Conservation (phyloP, 345 rosid genomes). For the Nephelium lappaceum region DNA sequence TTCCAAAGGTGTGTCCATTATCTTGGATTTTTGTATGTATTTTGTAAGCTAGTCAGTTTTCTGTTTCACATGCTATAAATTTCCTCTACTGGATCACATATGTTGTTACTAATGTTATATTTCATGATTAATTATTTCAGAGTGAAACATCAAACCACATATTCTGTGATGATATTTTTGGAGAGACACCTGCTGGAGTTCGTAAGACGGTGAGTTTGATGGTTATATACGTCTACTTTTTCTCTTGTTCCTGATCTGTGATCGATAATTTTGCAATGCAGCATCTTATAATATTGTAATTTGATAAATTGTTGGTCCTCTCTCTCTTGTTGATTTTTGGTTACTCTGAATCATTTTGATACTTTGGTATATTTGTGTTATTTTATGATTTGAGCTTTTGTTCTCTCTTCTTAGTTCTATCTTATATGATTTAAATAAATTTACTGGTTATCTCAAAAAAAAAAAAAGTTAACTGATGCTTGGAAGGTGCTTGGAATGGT, state of each 20-base stretch:
- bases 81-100: background rate
- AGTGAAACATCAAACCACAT: slow-evolving; percentile 82
- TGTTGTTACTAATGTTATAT: background rate
- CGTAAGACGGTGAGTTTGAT: slow-evolving; percentile 54
- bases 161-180: slow-evolving; percentile 92
- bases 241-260: background rate
- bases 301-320: background rate
- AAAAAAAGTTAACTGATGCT: background rate
- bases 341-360: background rate
- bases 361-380: background rate
- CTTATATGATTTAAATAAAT: background rate
- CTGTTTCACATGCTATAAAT: background rate
- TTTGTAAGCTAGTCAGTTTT: background rate
- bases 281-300: background rate
- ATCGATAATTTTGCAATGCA: background rate
- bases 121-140: slow-evolving; percentile 45
- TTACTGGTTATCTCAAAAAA: no score
- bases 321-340: background rate
- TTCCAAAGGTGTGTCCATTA: slow-evolving; percentile 76
- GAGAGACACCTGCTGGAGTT: slow-evolving; percentile 84
- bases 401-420: background rate
- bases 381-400: background rate
- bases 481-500: background rate
- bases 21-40: background rate
- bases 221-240: background rate